Evolutionary conservation across 2,329 filamentous ascomycete species (phyloP).

Genomic region (Sporothrix euskadiensis): DNA sequence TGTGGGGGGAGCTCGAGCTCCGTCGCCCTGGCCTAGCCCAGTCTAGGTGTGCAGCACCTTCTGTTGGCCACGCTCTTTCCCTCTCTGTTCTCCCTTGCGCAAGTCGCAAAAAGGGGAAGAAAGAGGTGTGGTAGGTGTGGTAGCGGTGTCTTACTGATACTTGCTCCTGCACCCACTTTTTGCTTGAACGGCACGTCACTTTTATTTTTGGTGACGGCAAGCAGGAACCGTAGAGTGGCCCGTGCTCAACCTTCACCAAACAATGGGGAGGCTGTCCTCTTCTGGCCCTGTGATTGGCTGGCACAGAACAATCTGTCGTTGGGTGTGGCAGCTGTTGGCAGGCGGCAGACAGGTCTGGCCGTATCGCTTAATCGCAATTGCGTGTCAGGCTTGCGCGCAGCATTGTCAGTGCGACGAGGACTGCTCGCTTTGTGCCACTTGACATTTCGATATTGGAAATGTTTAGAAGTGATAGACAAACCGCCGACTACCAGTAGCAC

Average conservation of each 20-base stretch:
- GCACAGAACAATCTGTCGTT: neutral
- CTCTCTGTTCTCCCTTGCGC: conserved; percentile 12
- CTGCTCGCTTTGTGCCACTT: neutral
- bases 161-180: conserved; percentile 13
- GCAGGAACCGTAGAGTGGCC: conserved; percentile 23
- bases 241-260: conserved; percentile 8
- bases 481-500: neutral
- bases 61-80: neutral
- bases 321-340: conserved; percentile 5
- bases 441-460: neutral
- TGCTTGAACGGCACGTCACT: conserved; percentile 12
- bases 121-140: conserved; percentile 7
- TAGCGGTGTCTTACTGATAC: conserved; percentile 20
- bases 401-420: too few species aligned
- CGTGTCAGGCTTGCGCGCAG: neutral
- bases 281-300: conserved; percentile 2
- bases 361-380: neutral
- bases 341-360: neutral
- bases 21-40: conserved; percentile 5
- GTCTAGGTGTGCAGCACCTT: neutral
- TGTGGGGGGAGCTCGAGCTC: conserved; percentile 18
- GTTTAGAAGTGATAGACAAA: neutral
- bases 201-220: conserved; percentile 17
- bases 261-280: neutral
- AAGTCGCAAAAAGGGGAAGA: conserved; percentile 11